Evolutionary conservation across 2,329 filamentous ascomycete genomes (phyloP).

Genomic region (Colletotrichum kahawae): DNA sequence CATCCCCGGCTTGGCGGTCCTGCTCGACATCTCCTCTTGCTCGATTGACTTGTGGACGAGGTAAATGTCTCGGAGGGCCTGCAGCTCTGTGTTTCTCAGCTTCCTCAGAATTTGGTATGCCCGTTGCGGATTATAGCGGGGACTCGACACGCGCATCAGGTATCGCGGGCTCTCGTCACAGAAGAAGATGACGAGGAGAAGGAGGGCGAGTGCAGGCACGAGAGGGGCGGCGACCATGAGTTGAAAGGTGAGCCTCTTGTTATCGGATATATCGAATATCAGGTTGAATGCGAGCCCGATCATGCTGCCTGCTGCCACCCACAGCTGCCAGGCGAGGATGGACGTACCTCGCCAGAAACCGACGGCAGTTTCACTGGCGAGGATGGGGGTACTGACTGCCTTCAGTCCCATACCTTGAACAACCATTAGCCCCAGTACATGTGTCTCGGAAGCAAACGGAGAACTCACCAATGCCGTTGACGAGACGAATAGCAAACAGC

Average conservation of each 20-base stretch:
- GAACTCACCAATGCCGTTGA: conserved; percentile 43
- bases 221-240: conserved; percentile 41
- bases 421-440: not conserved
- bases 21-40: conserved; percentile 23
- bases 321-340: conserved; percentile 53
- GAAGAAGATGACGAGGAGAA: conserved; percentile 36
- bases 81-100: conserved; percentile 45
- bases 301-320: conserved; percentile 43
- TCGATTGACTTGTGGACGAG: conserved; percentile 38
- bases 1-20: not conserved
- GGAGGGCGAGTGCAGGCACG: conserved; percentile 37
- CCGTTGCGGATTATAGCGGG: conserved; percentile 36
- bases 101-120: conserved; percentile 37
- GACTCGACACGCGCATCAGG: conserved; percentile 39
- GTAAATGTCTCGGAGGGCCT: conserved; percentile 46
- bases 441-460: not conserved
- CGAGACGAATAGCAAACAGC: conserved; percentile 37
- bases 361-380: conserved; percentile 51
- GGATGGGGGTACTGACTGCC: conserved; percentile 51
- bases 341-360: conserved; percentile 53
- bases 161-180: conserved; percentile 46
- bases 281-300: conserved; percentile 41
- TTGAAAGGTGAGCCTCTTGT: conserved; percentile 23
- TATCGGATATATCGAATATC: conserved; percentile 32
- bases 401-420: conserved; percentile 51